Conservation (phyloP, 495 filamentous ascomycete genomes). For the Articulospora tetracladia region DNA sequence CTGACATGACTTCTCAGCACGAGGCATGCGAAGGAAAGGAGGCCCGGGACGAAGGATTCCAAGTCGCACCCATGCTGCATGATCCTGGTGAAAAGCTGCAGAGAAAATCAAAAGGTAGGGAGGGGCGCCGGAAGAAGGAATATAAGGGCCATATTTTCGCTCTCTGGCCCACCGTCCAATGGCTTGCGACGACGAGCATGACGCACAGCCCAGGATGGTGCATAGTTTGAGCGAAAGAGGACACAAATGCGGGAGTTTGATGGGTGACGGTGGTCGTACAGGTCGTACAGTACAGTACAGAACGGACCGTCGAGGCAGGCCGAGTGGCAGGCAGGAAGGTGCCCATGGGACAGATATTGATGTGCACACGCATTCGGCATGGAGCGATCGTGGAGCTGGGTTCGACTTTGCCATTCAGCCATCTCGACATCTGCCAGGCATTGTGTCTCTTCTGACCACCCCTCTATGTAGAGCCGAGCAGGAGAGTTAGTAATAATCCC, state of each 20-base stretch:
- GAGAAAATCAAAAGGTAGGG: not conserved
- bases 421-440: no score
- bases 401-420: not conserved
- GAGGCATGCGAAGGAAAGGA: slow-evolving; percentile 7
- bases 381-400: not conserved
- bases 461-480: no score
- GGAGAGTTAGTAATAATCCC: no score
- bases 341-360: no score
- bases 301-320: no score
- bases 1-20: slow-evolving; percentile 3
- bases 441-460: no score
- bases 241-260: not conserved
- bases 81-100: slow-evolving; percentile 2
- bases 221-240: not conserved
- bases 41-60: slow-evolving; percentile 8
- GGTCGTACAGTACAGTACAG: no score
- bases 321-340: no score
- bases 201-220: not conserved
- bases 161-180: not conserved
- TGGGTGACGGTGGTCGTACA: not conserved
- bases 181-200: not conserved
- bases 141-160: not conserved
- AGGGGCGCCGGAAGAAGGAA: not conserved
- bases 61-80: slow-evolving; percentile 5
- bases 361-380: no score